Conservation (phyloP, 768 basidiomycete genomes). For the Boletus huronensis region DNA sequence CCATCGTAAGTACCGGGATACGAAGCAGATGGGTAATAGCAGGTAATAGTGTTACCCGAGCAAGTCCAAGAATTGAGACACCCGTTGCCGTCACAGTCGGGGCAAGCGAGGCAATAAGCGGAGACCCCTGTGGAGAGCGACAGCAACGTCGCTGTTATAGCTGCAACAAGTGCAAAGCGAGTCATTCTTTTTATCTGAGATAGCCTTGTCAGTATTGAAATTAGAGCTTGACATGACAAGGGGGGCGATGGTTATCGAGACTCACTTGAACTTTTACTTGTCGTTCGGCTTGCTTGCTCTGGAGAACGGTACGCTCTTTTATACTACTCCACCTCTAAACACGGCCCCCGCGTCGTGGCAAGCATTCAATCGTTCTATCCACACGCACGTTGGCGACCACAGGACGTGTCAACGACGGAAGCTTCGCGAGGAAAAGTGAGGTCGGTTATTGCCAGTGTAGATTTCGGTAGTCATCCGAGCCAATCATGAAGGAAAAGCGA, state of each 20-base stretch:
- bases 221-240: background rate
- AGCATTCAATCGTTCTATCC: background rate
- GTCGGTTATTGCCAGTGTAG: too few relatives aligned
- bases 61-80: slow-evolving; percentile 10
- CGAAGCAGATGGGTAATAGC: slow-evolving; percentile 2
- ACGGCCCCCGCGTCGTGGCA: background rate
- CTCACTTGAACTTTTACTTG: background rate
- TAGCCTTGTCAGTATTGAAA: background rate
- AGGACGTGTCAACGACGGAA: too few relatives aligned
- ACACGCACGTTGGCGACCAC: background rate
- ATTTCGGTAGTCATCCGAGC: too few relatives aligned
- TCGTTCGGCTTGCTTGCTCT: too few relatives aligned
- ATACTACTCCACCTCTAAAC: background rate
- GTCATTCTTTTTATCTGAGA: background rate
- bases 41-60: background rate
- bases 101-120: slow-evolving; percentile 1
- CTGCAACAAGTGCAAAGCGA: background rate
- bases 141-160: background rate
- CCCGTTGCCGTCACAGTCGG: background rate
- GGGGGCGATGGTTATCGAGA: background rate
- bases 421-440: too few relatives aligned
- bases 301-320: background rate
- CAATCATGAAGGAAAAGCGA: background rate
- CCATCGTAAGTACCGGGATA: background rate
- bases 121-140: background rate